Evolutionary conservation across 2,329 filamentous ascomycete species (phyloP), one percentile per base, ranked within the genome.

Genomic region (Phyllosticta citrichinensis): DNA sequence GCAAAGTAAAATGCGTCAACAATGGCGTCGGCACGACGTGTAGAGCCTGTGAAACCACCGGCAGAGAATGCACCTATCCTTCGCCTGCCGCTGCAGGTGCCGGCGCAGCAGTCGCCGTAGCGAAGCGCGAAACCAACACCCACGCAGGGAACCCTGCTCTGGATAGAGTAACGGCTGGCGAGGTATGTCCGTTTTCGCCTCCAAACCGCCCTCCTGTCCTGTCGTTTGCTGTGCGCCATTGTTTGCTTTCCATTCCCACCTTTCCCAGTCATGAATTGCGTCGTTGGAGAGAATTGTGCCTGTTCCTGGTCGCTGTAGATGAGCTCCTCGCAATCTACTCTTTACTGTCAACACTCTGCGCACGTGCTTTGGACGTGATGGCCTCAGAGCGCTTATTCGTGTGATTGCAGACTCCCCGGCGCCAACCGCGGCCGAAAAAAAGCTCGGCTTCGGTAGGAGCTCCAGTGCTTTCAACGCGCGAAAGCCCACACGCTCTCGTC

Each of bases 1-100:
- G 88, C 71, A 95, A 94, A 75, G 89, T 93, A 71, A 93, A 93
- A 75, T 95, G 90, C 76, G 85, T 90, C 73, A 94, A 94, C 74
- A 82, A 83, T 66, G 88, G 88, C 63, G 82, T 86, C 62, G 82
- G 83, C 64, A 86, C 84, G 17, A 84, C 83, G 17, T 95, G 90
- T 76, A 84, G 88, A 64, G 85, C 85, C 12, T 95, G 90, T 71
- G 83, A 87, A 69, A 85, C 85, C 63, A 83, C 83, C 57, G 84
- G 86, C 53, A 83, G 88, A 69, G 83, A 89, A 63, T 94, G 90
- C 70, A 82, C 82, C 64, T 91, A 91, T 71, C 87, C 88, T 9
- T 77, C 83, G 33, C 76, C 80, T 6, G 73, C 74, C 14, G 67
- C 73, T 30, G 70, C 72, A 24, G 72, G 70, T 17, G 68, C 35